Evolutionary conservation across 2,329 filamentous ascomycete species (phyloP), one percentile per base, ranked within the genome.

Genomic region (Cladosporium sp.): DNA sequence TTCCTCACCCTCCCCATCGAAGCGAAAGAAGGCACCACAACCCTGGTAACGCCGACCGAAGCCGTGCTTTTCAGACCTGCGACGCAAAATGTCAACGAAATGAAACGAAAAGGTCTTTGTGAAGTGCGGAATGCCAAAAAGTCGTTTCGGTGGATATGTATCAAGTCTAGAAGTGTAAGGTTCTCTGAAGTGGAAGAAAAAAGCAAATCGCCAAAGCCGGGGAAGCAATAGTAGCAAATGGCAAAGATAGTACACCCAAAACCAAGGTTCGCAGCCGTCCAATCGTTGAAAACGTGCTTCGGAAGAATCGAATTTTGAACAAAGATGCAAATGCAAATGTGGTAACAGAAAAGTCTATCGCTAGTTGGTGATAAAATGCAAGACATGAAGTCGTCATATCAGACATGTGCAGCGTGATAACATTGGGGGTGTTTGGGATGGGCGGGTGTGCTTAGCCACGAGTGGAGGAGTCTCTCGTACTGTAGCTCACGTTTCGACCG

Each of bases 381-480:
- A 55, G 28, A 34, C 32, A 47, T 47, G n/a, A 6, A 55, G 28
- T 32, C 26, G 28, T 54, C 51, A 54, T 54, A 54, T 54, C 51
- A 54, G 51, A 34, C 51, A 34, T 55, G 10, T 55, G 52, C 10
- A 55, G 52, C 52, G 52, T 55, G 28, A 55, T 34, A 47, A 21
- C 14, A n/a, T 54, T 34, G 28, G 30, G 28, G 52, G 28, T 8
- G 15, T 32, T 36, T 32, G 51, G 36, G 26, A 49, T 2, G 36
- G 26, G 2, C 24, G 11, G 32, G 41, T 4, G 30, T 64, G 11
- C 30, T 62, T 28, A 64, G 49, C 61, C 61, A 64, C 61, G 61
- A 28, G 61, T 64, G 11, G 61, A 64, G 28, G 61, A 64, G 34
- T 64, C 51, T 55, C 61, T 54, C 61, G 61, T 64, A 64, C 61